phyloP scores from a whole-genome alignment of 106 monocot genomes.

The Chionographis japonica region DNA sequence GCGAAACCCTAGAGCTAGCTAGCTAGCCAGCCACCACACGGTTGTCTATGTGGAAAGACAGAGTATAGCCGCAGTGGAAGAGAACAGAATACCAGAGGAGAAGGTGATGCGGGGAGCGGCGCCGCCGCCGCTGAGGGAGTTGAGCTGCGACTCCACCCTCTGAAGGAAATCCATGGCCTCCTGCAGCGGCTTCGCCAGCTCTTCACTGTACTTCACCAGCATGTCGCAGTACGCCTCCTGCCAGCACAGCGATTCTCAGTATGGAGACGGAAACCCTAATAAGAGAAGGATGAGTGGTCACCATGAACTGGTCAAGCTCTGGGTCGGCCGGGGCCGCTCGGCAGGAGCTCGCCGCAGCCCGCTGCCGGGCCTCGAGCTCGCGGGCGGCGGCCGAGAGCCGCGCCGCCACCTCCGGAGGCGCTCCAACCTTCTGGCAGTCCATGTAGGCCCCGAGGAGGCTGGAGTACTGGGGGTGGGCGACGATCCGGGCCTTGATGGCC shows the following conservation, averaged over 20 bases:
- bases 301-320: conserved; percentile 64
- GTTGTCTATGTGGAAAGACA: neutral
- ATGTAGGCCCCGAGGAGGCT: conserved; percentile 62
- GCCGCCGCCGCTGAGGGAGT: conserved; percentile 39
- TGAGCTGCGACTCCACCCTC: conserved; percentile 66
- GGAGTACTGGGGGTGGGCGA: conserved; percentile 69
- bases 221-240: conserved; percentile 81
- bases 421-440: conserved; percentile 77
- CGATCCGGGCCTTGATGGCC: conserved; percentile 58
- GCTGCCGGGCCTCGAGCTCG: conserved; percentile 34
- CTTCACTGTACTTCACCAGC: conserved; percentile 75
- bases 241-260: neutral
- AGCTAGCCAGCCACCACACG: too few species aligned
- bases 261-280: neutral
- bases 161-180: conserved; percentile 85
- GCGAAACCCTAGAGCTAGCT: too few species aligned
- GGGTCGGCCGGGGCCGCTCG: conserved; percentile 22
- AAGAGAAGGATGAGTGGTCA: neutral
- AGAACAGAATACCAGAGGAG: neutral
- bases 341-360: conserved; percentile 2
- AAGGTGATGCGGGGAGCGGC: conserved; percentile 42
- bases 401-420: conserved; percentile 37
- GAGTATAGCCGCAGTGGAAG: neutral
- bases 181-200: conserved; percentile 61
- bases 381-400: conserved; percentile 21